Conservation (phyloP, 2,329 filamentous ascomycete genomes). For the Hypoxylon sp. region DNA sequence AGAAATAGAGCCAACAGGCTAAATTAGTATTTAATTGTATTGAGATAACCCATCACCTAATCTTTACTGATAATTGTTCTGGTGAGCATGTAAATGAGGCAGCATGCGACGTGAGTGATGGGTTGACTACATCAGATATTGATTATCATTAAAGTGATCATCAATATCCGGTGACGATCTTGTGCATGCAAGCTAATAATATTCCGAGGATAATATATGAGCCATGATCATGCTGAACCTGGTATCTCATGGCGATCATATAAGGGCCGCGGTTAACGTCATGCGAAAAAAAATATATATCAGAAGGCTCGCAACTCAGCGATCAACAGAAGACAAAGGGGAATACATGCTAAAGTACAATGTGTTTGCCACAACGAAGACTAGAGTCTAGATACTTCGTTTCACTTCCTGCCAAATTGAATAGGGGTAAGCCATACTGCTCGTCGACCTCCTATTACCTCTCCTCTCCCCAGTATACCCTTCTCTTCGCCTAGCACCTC, state of each 20-base stretch:
- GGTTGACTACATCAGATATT: background rate
- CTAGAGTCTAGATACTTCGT: constrained; percentile 33
- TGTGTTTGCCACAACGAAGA: constrained; percentile 37
- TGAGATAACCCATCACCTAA: background rate
- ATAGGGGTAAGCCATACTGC: constrained; percentile 8
- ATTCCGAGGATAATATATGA: background rate
- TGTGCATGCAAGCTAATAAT: background rate
- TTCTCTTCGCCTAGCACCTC: constrained; percentile 10
- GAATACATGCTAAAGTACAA: constrained; percentile 49
- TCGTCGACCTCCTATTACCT: constrained; percentile 28
- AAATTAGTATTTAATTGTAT: constrained; percentile 11
- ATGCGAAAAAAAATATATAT: constrained; percentile 39
- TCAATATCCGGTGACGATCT: constrained; percentile 4
- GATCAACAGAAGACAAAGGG: constrained; percentile 41
- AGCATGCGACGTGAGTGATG: background rate
- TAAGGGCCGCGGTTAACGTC: constrained; percentile 21
- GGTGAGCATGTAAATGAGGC: background rate
- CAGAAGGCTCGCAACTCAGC: constrained; percentile 38
- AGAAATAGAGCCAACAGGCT: constrained; percentile 22
- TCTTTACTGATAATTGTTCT: background rate
- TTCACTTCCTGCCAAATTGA: constrained; percentile 20
- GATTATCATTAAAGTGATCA: background rate
- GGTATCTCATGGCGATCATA: constrained; percentile 24
- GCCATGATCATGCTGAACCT: constrained; percentile 3
- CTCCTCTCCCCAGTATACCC: constrained; percentile 23